phyloP scores from a whole-genome alignment of 2,329 filamentous ascomycete species.

The Aspergillus pseudoviridinutans region DNA sequence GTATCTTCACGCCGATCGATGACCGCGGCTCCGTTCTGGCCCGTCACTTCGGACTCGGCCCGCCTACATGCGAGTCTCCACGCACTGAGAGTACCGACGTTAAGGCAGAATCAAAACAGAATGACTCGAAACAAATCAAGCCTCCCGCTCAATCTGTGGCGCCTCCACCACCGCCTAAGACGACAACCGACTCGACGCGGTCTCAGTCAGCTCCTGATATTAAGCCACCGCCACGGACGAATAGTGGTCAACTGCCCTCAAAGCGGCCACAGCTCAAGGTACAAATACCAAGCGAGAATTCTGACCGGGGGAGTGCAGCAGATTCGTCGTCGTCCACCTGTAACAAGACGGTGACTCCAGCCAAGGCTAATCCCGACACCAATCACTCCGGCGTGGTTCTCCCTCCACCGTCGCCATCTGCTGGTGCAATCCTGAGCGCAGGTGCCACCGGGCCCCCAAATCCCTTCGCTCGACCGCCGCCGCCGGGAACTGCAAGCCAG shows the following conservation, averaged over 20 bases:
- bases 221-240: slow-evolving; percentile 71
- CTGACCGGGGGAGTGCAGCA: slow-evolving; percentile 68
- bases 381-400: slow-evolving; percentile 71
- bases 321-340: slow-evolving; percentile 64
- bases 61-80: slow-evolving; percentile 49
- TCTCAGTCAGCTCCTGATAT: slow-evolving; percentile 61
- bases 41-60: slow-evolving; percentile 70
- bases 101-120: slow-evolving; percentile 31
- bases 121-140: slow-evolving; percentile 54
- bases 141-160: slow-evolving; percentile 58
- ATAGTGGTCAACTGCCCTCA: slow-evolving; percentile 64
- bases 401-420: slow-evolving; percentile 87
- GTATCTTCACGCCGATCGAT: slow-evolving; percentile 97
- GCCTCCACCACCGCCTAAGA: slow-evolving; percentile 51
- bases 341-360: slow-evolving; percentile 56
- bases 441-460: slow-evolving; percentile 91
- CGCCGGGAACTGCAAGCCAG: slow-evolving; percentile 50
- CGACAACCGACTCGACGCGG: slow-evolving; percentile 43
- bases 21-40: slow-evolving; percentile 84
- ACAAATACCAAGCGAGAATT: slow-evolving; percentile 89
- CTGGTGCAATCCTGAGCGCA: slow-evolving; percentile 78
- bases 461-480: slow-evolving; percentile 84
- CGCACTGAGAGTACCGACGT: slow-evolving; percentile 38
- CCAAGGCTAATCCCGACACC: slow-evolving; percentile 50
- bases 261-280: slow-evolving; percentile 83